These are phyloP conservation scores for Trichosanthes truncata DNA, from an alignment of 306 rosid genomes.

Conservation along the genomic window DNA sequence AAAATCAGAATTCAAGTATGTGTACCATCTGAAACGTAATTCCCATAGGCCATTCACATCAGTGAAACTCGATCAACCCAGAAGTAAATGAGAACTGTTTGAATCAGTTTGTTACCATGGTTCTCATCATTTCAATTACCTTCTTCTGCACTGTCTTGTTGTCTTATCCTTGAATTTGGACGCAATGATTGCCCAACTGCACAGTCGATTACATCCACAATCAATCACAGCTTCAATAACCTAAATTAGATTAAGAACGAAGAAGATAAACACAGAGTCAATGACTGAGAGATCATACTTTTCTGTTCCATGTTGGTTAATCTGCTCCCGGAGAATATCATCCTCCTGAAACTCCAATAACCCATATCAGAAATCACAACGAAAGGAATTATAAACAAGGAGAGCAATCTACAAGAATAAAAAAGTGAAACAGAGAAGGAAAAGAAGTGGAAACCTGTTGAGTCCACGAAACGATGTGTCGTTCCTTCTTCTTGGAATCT, in stretches of 20 bases:
- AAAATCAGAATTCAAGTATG: slow-evolving; percentile 96
- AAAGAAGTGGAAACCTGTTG: slow-evolving; percentile 55
- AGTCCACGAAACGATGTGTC: slow-evolving; percentile 94
- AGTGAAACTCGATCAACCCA: slow-evolving; percentile 11
- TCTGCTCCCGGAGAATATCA: slow-evolving; percentile 81
- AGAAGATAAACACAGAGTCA: slow-evolving; percentile 7
- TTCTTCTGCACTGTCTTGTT: slow-evolving; percentile 98
- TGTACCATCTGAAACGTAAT: slow-evolving; percentile 72
- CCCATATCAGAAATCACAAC: slow-evolving; percentile 21
- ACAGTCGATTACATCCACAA: slow-evolving; percentile 2
- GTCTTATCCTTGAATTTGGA: slow-evolving; percentile 93
- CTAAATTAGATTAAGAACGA: background rate
- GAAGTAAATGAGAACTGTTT: slow-evolving; percentile 4
- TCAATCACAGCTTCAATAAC: background rate
- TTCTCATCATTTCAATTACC: slow-evolving; percentile 42
- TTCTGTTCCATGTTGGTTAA: slow-evolving; percentile 78
- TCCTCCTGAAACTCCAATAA: slow-evolving; percentile 75
- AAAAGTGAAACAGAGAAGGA: background rate
- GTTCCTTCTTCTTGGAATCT: slow-evolving; percentile 98
- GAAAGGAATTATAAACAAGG: background rate
- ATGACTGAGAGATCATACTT: slow-evolving; percentile 40
- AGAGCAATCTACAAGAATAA: background rate
- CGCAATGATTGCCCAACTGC: slow-evolving; percentile 97
- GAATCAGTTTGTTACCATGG: slow-evolving; percentile 16
- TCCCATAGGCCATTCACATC: slow-evolving; percentile 21